Percentiles rank a stretch among this genome's conserved stretches.
These are phyloP conservation scores for Parasitella parasitica DNA, from an alignment of 371 early-diverging fungal species.

Conservation along the genomic window DNA sequence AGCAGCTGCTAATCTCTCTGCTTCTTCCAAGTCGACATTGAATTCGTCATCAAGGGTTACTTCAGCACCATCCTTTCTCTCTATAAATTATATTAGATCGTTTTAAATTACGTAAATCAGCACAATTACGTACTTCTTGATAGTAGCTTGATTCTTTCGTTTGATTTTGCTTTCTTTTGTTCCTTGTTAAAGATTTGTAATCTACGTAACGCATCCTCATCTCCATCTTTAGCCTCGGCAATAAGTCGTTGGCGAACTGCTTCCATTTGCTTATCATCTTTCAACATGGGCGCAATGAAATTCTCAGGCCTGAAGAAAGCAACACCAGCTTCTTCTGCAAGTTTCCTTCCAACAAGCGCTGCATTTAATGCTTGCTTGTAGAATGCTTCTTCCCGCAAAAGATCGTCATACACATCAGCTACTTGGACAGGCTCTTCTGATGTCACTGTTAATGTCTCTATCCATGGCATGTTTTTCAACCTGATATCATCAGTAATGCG, in stretches of 20 bases:
- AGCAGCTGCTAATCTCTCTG: conserved; percentile 25
- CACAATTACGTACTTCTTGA: conserved; percentile 27
- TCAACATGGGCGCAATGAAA: conserved; percentile 97
- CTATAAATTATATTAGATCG: background rate
- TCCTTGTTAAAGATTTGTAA: conserved; percentile 25
- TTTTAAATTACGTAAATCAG: background rate
- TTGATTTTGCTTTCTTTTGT: conserved; percentile 19
- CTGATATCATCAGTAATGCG: conserved; percentile 65
- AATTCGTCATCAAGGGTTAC: conserved; percentile 25
- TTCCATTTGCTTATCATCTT: conserved; percentile 93
- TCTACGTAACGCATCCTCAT: conserved; percentile 26
- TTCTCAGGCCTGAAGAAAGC: conserved; percentile 88
- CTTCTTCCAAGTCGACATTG: conserved; percentile 30
- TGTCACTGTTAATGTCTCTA: conserved; percentile 78
- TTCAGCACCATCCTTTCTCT: conserved; percentile 27
- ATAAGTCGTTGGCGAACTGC: conserved; percentile 44
- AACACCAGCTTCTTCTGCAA: conserved; percentile 59
- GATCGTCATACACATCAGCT: conserved; percentile 79
- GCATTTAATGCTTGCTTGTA: conserved; percentile 87
- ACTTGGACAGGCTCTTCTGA: conserved; percentile 60
- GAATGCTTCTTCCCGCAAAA: conserved; percentile 90
- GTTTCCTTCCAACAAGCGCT: conserved; percentile 64
- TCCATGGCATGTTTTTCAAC: conserved; percentile 75
- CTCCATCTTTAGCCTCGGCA: conserved; percentile 24
- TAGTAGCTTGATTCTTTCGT: conserved; percentile 21